Base-by-base conservation (phyloP, 371 early-diverging fungal species). In the Saksenaea oblongispora region DNA sequence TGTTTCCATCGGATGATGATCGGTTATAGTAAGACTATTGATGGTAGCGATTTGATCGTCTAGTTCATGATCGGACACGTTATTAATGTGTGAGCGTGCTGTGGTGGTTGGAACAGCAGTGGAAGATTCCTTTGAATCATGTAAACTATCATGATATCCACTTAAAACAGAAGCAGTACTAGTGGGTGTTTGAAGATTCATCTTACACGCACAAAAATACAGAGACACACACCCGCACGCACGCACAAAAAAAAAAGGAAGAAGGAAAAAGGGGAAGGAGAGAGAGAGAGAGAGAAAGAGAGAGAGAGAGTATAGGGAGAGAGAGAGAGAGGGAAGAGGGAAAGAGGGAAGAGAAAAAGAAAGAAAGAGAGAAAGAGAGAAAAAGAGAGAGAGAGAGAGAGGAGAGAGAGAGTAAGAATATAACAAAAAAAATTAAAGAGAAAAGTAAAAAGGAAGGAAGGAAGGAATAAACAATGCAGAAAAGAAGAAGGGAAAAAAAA, bases 41-140 rank as follows among this genome's bases (percentile, higher is more conserved):
- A 70, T 62, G 0, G 67, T 66, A 26, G 68, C 70, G 9, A 70
- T 70, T 60, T 70, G 70, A 54, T 63, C 59, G 39, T 72, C 73
- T 41, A 67, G 36, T 15, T 66, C 70, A 56, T 66, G 66, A 34
- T 70, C 66, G 22, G 59, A 41, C 60, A 51, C 53, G 53, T 17
- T 51, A 14, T 44, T 58, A 26, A 61, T 39, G 1, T 64, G 57
- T 4, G 51, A 47, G 51, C 51, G 51, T 47, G 51, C 11, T 17
- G 51, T 47, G 51, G 51, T 47, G 51, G 17, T 47, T 47, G 51
- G 51, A 47, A 17, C 51, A 47, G 18, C 22, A 47, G 51, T 18
- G 51, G 51, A 47, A 22, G 51, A 47, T 22, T 22, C 51, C 51
- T 47, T 57, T 51, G 64, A 44, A 51, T 47, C 59, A 54, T 44